Evolutionary conservation across 257 asterid genomes (phyloP).

Genomic region (Petunia axillaris): DNA sequence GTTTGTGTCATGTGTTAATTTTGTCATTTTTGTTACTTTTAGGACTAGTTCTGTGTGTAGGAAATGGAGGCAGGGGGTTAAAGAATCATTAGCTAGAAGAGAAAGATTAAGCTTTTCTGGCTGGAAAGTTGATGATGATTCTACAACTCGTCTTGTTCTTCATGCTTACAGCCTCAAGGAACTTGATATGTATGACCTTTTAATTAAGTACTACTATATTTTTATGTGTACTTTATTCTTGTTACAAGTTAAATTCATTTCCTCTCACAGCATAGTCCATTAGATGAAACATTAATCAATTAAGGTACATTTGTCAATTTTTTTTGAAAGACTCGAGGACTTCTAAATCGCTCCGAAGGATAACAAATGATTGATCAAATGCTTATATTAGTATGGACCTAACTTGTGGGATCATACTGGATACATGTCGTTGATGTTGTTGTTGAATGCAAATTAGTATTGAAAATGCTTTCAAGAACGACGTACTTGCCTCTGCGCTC

Average conservation of each 20-base stretch:
- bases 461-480: background rate
- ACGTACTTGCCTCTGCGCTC: background rate
- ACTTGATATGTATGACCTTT: constrained; percentile 61
- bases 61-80: constrained; percentile 90
- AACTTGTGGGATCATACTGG: too few species aligned
- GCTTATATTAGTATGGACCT: too few species aligned
- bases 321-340: background rate
- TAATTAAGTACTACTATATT: background rate
- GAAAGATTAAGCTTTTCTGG: constrained; percentile 76
- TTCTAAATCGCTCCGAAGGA: too few species aligned
- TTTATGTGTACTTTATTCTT: background rate
- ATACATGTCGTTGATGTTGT: too few species aligned
- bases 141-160: constrained; percentile 73
- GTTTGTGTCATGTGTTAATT: background rate
- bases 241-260: background rate
- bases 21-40: background rate
- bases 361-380: too few species aligned
- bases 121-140: constrained; percentile 84
- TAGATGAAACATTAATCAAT: background rate
- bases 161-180: constrained; percentile 79
- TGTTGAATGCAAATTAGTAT: too few species aligned
- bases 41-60: constrained; percentile 75
- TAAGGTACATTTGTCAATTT: background rate
- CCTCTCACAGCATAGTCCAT: background rate
- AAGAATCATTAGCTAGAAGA: constrained; percentile 68